Evolutionary conservation across 176 grass and related monocot species (phyloP).

Genomic region (Aegilops umbellulata): DNA sequence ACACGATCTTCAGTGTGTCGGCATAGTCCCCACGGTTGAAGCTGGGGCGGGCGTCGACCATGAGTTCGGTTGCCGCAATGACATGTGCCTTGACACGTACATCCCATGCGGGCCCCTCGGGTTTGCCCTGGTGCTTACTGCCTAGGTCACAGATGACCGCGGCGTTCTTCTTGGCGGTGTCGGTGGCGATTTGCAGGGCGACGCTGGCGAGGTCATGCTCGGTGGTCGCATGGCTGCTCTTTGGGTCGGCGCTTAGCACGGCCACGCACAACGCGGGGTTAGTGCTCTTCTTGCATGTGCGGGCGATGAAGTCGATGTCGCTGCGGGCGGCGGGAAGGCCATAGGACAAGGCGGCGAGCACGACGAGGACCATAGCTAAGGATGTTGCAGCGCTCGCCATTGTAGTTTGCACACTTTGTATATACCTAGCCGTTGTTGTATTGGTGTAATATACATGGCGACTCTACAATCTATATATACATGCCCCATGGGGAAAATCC

Average conservation of each 20-base stretch:
- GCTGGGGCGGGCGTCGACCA: neutral
- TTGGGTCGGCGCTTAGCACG: neutral
- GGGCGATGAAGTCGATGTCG: neutral
- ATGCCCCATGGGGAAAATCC: too few relatives aligned
- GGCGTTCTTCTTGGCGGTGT: neutral
- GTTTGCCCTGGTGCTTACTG: neutral
- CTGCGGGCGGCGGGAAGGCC: neutral
- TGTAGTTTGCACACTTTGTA: neutral
- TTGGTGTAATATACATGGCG: too few relatives aligned
- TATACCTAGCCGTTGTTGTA: too few relatives aligned
- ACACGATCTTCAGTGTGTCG: neutral
- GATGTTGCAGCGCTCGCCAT: neutral
- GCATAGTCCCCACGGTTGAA: neutral
- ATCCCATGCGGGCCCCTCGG: neutral
- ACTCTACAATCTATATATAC: too few relatives aligned
- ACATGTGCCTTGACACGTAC: neutral
- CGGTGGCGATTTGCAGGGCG: neutral
- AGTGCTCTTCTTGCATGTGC: neutral
- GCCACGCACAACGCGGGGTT: neutral
- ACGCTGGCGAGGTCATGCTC: conserved; percentile 1
- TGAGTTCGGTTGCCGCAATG: neutral
- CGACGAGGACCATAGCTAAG: neutral
- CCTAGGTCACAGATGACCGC: neutral
- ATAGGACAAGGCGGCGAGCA: neutral
- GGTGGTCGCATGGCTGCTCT: neutral